Percentiles rank a stretch among this genome's conserved stretches.
Evolutionary conservation across 768 basidiomycete genomes (phyloP).

Genomic region (Aureoboletus auriporus): DNA sequence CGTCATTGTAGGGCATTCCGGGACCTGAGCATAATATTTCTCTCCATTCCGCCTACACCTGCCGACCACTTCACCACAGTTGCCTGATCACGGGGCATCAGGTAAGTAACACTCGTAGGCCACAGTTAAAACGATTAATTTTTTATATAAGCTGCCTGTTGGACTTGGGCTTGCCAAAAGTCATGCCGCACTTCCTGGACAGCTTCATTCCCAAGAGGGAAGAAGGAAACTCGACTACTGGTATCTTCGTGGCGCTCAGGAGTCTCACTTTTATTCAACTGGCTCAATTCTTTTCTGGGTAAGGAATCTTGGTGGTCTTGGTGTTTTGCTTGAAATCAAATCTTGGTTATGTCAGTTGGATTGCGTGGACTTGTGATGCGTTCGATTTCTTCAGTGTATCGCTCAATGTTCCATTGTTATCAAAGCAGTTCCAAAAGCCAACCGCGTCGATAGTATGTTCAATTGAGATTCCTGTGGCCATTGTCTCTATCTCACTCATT

Average conservation of each 20-base stretch:
- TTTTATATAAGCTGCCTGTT: slow-evolving; percentile 13
- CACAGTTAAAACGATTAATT: slow-evolving; percentile 1
- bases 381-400: slow-evolving; percentile 85
- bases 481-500: background rate
- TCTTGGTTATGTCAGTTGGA: slow-evolving; percentile 44
- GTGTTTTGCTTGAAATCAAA: background rate
- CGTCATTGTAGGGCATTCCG: too few species aligned
- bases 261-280: slow-evolving; percentile 51
- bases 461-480: background rate
- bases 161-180: background rate
- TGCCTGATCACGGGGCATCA: background rate
- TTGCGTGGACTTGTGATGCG: slow-evolving; percentile 88
- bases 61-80: background rate
- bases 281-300: slow-evolving; percentile 59
- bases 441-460: slow-evolving; percentile 42
- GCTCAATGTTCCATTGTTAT: slow-evolving; percentile 48
- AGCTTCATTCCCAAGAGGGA: slow-evolving; percentile 51
- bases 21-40: too few species aligned
- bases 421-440: slow-evolving; percentile 43
- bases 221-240: slow-evolving; percentile 29
- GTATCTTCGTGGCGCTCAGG: slow-evolving; percentile 41
- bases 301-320: slow-evolving; percentile 1
- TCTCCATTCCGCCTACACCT: background rate
- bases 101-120: background rate
- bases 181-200: slow-evolving; percentile 34